Base-by-base conservation (phyloP, 352 stramenopile genomes). In the Phytophthora foliorum region DNA sequence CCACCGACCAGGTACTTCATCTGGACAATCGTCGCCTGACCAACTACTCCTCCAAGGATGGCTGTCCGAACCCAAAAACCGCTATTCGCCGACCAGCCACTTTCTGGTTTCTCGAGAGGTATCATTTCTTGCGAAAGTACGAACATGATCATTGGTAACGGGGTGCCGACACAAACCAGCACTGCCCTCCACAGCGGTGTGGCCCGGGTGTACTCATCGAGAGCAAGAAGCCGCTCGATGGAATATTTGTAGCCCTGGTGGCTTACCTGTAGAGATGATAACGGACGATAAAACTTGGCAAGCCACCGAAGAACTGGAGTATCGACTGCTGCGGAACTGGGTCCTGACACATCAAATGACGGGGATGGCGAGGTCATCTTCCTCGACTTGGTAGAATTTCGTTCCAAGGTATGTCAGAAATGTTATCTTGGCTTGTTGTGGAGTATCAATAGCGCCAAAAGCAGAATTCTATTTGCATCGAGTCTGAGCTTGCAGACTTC, bases 171-270 rank as follows among this genome's bases (percentile, higher is more conserved):
- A n/a, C 57, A 71, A 8, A 77, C 64, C 0, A 63, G 31, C 2
- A 74, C 0, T 6, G 61, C 64, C 2, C 50, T 6, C 13, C 19
- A 59, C 6, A 64, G 63, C 11, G 58, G 5, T 19, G 46, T 24
- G 44, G 48, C 2, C 34, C 31, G 31, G 29, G 29, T 32, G 7
- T 77, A 77, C 14, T 71, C 57, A n/a, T 70, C 29, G 3, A 77
- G 46, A 7, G 64, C 58, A 1, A 70, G 17, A 4, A 70, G 22
- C 7, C 69, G 25, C 24, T 77, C 57, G 29, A 77, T 29, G 0
- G 63, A 77, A 53, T 64, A 73, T 34, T 51, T 32, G 29, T 32
- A 60, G 0, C 58, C 69, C 24, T 39, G 45, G 48, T 73, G 48
- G 24, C 57, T 73, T 4, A 73, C 39, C 52, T 76, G 67, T 9